Percentiles rank a stretch among this genome's conserved stretches.
phyloP scores from a whole-genome alignment of 805 yeast genomes.

The Zygoascus biomembranicola region DNA sequence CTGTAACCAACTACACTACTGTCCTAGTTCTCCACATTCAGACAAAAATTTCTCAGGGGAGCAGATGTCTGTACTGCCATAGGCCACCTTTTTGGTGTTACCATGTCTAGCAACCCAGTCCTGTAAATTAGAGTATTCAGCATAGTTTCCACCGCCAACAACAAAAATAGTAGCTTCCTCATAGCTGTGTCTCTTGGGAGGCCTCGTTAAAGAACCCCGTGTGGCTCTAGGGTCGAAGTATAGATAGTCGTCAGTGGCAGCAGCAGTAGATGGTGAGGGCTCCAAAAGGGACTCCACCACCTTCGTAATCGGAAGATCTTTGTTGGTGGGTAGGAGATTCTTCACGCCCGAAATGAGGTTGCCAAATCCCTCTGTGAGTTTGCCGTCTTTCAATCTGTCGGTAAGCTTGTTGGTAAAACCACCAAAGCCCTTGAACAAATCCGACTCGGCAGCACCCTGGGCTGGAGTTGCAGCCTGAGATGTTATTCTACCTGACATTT shows the following conservation, averaged over 20 bases:
- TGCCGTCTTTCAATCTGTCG: constrained; percentile 72
- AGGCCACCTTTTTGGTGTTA: constrained; percentile 52
- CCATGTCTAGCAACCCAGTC: constrained; percentile 57
- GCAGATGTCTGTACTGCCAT: constrained; percentile 74
- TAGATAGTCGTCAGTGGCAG: constrained; percentile 79
- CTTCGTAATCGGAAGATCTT: constrained; percentile 80
- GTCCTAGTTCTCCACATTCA: constrained; percentile 28
- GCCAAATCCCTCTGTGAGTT: constrained; percentile 81
- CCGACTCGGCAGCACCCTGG: constrained; percentile 22
- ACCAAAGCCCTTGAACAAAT: constrained; percentile 44
- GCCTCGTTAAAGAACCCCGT: constrained; percentile 83
- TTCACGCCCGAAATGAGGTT: constrained; percentile 82
- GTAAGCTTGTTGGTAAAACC: constrained; percentile 63
- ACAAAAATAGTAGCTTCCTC: constrained; percentile 82
- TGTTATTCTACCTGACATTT: constrained; percentile 29
- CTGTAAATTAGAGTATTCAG: constrained; percentile 89
- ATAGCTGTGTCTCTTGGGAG: constrained; percentile 77
- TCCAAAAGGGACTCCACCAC: constrained; percentile 89
- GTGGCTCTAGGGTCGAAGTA: constrained; percentile 81
- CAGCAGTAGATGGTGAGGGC: constrained; percentile 48
- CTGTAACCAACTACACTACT: constrained; percentile 1
- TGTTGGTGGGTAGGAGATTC: constrained; percentile 78
- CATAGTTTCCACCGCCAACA: constrained; percentile 93
- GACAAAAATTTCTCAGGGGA: constrained; percentile 25
- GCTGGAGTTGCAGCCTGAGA: constrained; percentile 19